Evolutionary conservation across 208 protist species (phyloP).

Genomic region (Angomonas deanei): DNA sequence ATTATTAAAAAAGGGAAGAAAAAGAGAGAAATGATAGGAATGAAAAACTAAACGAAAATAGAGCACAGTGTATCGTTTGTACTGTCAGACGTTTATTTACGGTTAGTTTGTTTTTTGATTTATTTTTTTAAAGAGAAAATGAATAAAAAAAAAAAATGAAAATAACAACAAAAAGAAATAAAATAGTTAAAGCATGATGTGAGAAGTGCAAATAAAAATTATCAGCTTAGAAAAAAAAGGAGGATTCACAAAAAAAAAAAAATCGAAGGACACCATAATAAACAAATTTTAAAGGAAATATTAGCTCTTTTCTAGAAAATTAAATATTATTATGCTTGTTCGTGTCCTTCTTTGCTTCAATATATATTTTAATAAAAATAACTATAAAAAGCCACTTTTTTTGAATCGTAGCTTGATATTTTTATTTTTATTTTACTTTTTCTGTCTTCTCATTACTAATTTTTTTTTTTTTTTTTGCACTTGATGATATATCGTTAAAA

Average conservation of each 20-base stretch:
- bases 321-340: too few species aligned
- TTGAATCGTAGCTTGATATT: background rate
- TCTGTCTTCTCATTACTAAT: background rate
- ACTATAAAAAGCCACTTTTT: background rate
- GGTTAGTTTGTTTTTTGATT: slow-evolving; percentile 2
- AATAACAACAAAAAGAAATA: slow-evolving; percentile 5
- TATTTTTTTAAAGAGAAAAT: background rate
- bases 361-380: slow-evolving; percentile 9
- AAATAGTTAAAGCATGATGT: background rate
- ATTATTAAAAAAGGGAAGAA: slow-evolving; percentile 7
- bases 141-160: slow-evolving; percentile 5
- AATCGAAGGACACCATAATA: background rate
- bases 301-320: too few species aligned
- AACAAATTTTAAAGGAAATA: too few species aligned
- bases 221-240: background rate
- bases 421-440: background rate
- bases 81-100: too few species aligned
- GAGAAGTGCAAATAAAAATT: background rate
- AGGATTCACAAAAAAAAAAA: background rate
- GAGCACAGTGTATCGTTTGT: too few species aligned
- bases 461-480: background rate
- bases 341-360: too few species aligned
- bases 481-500: slow-evolving; percentile 6
- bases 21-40: slow-evolving; percentile 2
- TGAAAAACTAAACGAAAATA: background rate